A percentile compares a stretch with the other conserved stretches of the same genome.
These are phyloP conservation scores for Mycena rosella DNA, from an alignment of 768 basidiomycete genomes.

Conservation along the genomic window DNA sequence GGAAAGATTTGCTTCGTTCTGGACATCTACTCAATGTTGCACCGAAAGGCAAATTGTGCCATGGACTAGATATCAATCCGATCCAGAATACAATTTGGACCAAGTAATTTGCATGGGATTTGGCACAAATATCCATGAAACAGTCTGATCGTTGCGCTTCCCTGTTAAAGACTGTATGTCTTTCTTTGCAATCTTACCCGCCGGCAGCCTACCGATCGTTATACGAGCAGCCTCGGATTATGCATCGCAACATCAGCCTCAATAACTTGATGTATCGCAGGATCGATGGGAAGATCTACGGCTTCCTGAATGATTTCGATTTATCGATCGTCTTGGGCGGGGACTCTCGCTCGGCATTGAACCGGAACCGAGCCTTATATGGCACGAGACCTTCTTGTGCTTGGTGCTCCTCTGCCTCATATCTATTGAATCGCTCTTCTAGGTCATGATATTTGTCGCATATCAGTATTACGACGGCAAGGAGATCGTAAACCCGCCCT, in stretches of 20 bases:
- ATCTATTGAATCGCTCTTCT: slow-evolving; percentile 17
- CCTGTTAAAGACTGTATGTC: too few species aligned
- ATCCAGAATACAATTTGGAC: too few species aligned
- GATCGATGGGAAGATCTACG: slow-evolving; percentile 10
- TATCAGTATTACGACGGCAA: slow-evolving; percentile 23
- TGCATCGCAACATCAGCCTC: slow-evolving; percentile 26
- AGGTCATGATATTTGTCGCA: slow-evolving; percentile 9
- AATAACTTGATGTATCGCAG: slow-evolving; percentile 22
- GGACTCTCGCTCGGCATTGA: slow-evolving; percentile 9
- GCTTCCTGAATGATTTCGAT: slow-evolving; percentile 19
- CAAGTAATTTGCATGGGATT: too few species aligned
- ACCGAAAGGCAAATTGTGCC: too few species aligned
- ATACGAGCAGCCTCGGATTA: slow-evolving; percentile 9
- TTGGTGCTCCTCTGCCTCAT: slow-evolving; percentile 12
- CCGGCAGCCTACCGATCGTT: slow-evolving; percentile 21
- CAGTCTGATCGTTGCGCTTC: too few species aligned
- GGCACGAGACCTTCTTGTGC: slow-evolving; percentile 13
- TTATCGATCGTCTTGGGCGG: slow-evolving; percentile 3
- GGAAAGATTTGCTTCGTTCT: too few species aligned
- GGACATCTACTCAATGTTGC: too few species aligned
- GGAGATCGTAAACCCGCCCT: slow-evolving; percentile 10
- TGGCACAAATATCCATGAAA: too few species aligned
- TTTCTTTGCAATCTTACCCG: slow-evolving; percentile 2
- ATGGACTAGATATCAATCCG: too few species aligned
- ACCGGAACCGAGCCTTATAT: slow-evolving; percentile 18